These are phyloP conservation scores for Kwoniella pini DNA, from an alignment of 768 basidiomycete genomes.

Conservation along the genomic window DNA sequence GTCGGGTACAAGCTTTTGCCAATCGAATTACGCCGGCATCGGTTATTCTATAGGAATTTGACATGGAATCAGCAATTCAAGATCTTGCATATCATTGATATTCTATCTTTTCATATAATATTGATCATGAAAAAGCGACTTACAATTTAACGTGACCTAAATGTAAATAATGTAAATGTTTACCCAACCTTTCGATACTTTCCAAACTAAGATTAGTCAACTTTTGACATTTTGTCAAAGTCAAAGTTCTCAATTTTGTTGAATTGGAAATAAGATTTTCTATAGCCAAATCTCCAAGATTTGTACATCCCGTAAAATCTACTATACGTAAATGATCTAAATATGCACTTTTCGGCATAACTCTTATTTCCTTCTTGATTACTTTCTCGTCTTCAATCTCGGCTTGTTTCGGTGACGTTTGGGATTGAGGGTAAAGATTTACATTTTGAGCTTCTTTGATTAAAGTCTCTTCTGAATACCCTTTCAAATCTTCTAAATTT, in stretches of 20 bases:
- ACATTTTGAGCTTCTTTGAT: neutral
- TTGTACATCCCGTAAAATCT: conserved; percentile 82
- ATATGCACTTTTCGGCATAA: conserved; percentile 30
- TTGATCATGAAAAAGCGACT: too few species aligned
- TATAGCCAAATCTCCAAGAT: conserved; percentile 76
- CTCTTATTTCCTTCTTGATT: neutral
- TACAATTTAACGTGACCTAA: conserved; percentile 74
- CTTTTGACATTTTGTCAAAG: conserved; percentile 76
- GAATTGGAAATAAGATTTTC: conserved; percentile 79
- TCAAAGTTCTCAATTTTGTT: conserved; percentile 80
- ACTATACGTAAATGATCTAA: conserved; percentile 89
- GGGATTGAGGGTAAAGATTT: neutral
- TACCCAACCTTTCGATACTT: conserved; percentile 82
- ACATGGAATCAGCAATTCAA: neutral
- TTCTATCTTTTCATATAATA: too few species aligned
- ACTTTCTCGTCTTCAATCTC: neutral
- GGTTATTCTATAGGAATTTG: conserved; percentile 69
- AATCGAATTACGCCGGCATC: conserved; percentile 81
- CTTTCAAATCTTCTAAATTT: conserved; percentile 59
- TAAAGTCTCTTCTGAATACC: conserved; percentile 20
- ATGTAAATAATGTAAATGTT: conserved; percentile 90
- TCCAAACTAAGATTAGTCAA: conserved; percentile 81
- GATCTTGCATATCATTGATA: too few species aligned
- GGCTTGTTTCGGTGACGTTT: neutral
- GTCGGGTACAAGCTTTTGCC: conserved; percentile 79